Evolutionary conservation across 257 asterid species (phyloP), one percentile per base, ranked within the genome.

Genomic region (Verbena officinalis): DNA sequence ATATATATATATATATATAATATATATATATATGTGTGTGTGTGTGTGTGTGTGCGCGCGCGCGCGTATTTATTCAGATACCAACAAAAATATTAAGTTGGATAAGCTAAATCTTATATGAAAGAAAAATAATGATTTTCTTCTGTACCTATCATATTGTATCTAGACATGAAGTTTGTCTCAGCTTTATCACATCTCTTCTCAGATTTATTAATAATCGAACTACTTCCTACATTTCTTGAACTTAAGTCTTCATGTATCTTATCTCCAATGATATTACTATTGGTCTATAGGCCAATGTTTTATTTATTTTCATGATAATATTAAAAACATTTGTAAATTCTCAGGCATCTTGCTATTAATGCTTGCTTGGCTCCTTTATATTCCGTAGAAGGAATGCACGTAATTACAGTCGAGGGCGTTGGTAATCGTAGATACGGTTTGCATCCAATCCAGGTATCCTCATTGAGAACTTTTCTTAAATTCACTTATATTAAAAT

Each of bases 361-460:
- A 93, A 93, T 59, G 99, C 97, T 20, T 93, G 99, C 81, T 83
- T 93, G 90, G 95, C 99, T 79, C 99, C 99, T 65, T 73, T 93
- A 19, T 87, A 90, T 84, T 87, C 99, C 9, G 86, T 93, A 22
- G 99, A 93, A 86, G 97, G 97, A 81, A 90, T 87, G 96, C 99
- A 93, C 61, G 90, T 90, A 57, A 84, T 93, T 71, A 93, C 99
- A 14, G 95, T 93, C 59, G 99, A 93, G 77, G 97, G 97, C 52
- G 71, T 93, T 21, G 99, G 99, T 61, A 93, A 77, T 76, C 76
- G 74, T 49, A 90, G 82, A 78, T 65, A 53, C 66, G 97, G 99
- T 19, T 78, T 93, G 78, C 99, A 93, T 75, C 99, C 99, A 19
- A 71, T 93, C 62, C 99, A 93, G 99, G 99, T 87, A 79, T 55